These are phyloP conservation scores for Scenedesmus sp. DNA, from an alignment of 163 green algal genomes.

Conservation along the genomic window DNA sequence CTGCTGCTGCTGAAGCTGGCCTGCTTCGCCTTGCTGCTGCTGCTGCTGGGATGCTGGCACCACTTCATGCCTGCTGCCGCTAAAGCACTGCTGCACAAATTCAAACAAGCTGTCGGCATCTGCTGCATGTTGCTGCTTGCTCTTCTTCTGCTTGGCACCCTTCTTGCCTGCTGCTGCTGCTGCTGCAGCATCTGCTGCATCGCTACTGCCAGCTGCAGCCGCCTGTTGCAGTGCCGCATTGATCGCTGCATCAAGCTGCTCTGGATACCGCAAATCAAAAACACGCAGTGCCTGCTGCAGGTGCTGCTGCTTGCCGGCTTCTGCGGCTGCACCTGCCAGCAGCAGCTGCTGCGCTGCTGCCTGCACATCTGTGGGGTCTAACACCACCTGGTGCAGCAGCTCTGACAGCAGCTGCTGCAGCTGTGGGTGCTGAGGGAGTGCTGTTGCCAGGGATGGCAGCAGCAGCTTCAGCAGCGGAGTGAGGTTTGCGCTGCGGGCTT, in stretches of 20 bases:
- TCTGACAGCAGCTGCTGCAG: conserved; percentile 42
- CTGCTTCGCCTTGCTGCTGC: neutral
- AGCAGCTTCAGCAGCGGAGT: conserved; percentile 67
- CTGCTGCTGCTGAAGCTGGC: conserved; percentile 24
- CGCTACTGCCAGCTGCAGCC: neutral
- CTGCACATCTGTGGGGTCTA: conserved; percentile 27
- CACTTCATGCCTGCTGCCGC: conserved; percentile 56
- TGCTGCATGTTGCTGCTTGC: neutral
- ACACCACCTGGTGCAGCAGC: conserved; percentile 19
- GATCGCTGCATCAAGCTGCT: conserved; percentile 72
- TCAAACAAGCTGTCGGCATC: conserved; percentile 42
- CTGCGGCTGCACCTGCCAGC: conserved; percentile 8
- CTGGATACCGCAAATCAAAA: conserved; percentile 67
- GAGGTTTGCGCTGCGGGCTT: conserved; percentile 52
- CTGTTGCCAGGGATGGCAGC: conserved; percentile 41
- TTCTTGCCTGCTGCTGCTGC: conserved; percentile 14
- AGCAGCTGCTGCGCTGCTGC: conserved; percentile 24
- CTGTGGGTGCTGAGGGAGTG: neutral
- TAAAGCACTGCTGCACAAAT: conserved; percentile 60
- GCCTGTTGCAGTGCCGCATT: conserved; percentile 57
- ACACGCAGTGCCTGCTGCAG: conserved; percentile 53
- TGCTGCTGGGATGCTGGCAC: conserved; percentile 36
- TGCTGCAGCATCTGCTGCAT: neutral
- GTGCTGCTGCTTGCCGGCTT: conserved; percentile 17
- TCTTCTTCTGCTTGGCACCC: conserved; percentile 27